Evolutionary conservation across 2,329 filamentous ascomycete genomes (phyloP).

Genomic region (Exophiala viscosa): DNA sequence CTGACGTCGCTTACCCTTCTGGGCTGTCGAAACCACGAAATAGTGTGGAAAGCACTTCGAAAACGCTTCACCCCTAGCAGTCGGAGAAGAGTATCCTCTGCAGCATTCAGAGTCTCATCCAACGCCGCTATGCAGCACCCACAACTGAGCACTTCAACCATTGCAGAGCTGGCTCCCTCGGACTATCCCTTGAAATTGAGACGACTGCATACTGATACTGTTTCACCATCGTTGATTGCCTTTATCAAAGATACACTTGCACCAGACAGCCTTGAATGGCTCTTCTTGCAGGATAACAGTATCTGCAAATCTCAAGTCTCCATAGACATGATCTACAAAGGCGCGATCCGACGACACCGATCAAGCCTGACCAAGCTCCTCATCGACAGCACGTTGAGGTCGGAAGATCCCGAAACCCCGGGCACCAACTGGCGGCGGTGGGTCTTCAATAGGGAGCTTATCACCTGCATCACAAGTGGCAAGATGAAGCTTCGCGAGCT

Average conservation of each 20-base stretch:
- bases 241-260: conserved; percentile 75
- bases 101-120: conserved; percentile 67
- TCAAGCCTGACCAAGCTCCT: conserved; percentile 68
- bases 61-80: conserved; percentile 54
- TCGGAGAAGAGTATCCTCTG: conserved; percentile 35
- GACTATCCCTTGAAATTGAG: conserved; percentile 66
- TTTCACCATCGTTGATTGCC: conserved; percentile 64
- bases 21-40: conserved; percentile 68
- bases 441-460: conserved; percentile 65
- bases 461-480: conserved; percentile 71
- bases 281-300: conserved; percentile 69
- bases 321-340: conserved; percentile 67
- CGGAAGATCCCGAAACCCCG: conserved; percentile 26
- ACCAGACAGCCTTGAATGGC: conserved; percentile 72
- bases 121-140: conserved; percentile 60
- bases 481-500: conserved; percentile 71
- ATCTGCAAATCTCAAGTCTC: conserved; percentile 56
- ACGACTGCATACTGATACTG: conserved; percentile 70
- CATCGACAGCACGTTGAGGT: conserved; percentile 63
- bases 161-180: conserved; percentile 23
- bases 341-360: conserved; percentile 66
- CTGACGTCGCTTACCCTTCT: conserved; percentile 71
- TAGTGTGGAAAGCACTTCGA: conserved; percentile 69
- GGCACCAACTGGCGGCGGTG: conserved; percentile 60
- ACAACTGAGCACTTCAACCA: conserved; percentile 30